Conservation (phyloP, 1,284 basidiomycete species). For the Neolentinus lepideus region DNA sequence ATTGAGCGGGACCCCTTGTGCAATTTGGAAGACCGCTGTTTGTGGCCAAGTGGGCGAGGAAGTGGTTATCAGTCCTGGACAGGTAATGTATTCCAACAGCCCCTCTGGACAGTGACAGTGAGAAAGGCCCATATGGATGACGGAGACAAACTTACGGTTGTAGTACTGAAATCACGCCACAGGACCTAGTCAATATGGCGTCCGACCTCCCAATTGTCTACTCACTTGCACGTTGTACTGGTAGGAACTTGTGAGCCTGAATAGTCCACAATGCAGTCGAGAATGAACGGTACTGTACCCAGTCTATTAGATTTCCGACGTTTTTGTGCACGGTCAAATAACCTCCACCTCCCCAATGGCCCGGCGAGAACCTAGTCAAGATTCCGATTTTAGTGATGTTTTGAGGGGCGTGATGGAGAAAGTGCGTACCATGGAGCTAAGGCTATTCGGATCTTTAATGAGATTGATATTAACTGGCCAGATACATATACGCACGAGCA, state of each 20-base stretch:
- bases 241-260: not conserved
- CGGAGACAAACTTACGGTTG: slow-evolving; percentile 4
- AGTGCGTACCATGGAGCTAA: slow-evolving; percentile 4
- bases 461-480: not conserved
- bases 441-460: not conserved
- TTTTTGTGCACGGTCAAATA: slow-evolving; percentile 1
- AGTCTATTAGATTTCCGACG: slow-evolving; percentile 3
- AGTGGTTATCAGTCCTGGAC: slow-evolving; percentile 12
- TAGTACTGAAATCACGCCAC: not conserved
- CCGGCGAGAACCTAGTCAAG: slow-evolving; percentile 6
- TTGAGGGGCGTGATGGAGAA: not conserved
- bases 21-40: slow-evolving; percentile 18
- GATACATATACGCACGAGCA: slow-evolving; percentile 9
- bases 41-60: slow-evolving; percentile 13
- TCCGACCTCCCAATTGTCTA: not conserved
- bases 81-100: slow-evolving; percentile 13
- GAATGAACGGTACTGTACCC: not conserved
- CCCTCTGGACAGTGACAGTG: slow-evolving; percentile 8
- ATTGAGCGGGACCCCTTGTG: slow-evolving; percentile 12
- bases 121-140: no score
- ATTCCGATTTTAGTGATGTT: not conserved
- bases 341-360: not conserved
- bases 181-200: not conserved
- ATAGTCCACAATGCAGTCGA: not conserved
- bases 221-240: slow-evolving; percentile 5